Evolutionary conservation across 148 eudicot genomes (phyloP).

Genomic region (Silene conica): DNA sequence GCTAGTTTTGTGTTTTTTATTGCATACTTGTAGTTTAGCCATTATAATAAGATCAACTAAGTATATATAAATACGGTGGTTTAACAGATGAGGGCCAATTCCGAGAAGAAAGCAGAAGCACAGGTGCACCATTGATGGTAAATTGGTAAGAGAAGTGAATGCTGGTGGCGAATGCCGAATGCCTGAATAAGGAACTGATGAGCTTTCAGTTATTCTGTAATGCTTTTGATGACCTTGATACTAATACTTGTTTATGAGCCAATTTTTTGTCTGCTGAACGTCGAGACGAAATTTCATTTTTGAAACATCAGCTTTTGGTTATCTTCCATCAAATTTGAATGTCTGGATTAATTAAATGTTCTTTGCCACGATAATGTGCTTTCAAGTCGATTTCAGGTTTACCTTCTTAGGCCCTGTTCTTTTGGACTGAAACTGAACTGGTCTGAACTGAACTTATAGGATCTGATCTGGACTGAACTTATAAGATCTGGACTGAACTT

Average conservation of each 20-base stretch:
- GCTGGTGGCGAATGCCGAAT: constrained; percentile 1
- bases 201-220: constrained; percentile 14
- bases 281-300: background rate
- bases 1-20: background rate
- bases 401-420: too few relatives aligned
- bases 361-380: too few relatives aligned
- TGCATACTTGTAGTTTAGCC: background rate
- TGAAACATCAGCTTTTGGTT: background rate
- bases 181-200: constrained; percentile 23
- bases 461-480: too few relatives aligned
- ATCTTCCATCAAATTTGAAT: background rate
- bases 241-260: constrained; percentile 13
- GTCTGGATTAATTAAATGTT: too few relatives aligned
- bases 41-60: background rate
- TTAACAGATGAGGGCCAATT: constrained; percentile 61
- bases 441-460: too few relatives aligned
- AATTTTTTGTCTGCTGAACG: constrained; percentile 19
- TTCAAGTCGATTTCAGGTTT: too few relatives aligned
- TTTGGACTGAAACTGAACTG: too few relatives aligned
- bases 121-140: constrained; percentile 51
- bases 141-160: constrained; percentile 9
- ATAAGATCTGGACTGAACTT: too few relatives aligned
- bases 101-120: constrained; percentile 59
- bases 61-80: background rate
- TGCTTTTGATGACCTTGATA: constrained; percentile 19